Evolutionary conservation across 441 rosid species (phyloP).

Genomic region (Erysimum cheiri): DNA sequence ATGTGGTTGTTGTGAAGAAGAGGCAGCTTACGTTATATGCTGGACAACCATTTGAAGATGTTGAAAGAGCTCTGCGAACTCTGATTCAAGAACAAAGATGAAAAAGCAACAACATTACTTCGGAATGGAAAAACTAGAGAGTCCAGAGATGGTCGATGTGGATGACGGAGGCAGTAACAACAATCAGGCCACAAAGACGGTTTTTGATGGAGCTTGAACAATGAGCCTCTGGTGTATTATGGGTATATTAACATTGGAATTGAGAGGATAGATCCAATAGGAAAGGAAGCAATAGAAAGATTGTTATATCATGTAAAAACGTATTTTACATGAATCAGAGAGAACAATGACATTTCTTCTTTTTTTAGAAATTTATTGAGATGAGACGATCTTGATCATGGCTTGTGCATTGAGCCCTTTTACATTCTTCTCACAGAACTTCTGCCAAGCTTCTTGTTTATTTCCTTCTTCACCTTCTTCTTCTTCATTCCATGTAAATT

Average conservation of each 20-base stretch:
- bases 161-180: constrained; percentile 11
- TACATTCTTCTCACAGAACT: constrained; percentile 72
- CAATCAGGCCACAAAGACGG: background rate
- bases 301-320: constrained; percentile 30
- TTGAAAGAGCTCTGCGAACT: constrained; percentile 66
- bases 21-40: constrained; percentile 77
- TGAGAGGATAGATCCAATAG: background rate
- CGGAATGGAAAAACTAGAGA: constrained; percentile 17
- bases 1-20: constrained; percentile 70
- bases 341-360: background rate
- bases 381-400: constrained; percentile 60
- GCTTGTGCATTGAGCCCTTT: constrained; percentile 65
- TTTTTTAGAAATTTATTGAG: constrained; percentile 27
- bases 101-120: background rate
- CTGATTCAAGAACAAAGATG: constrained; percentile 52
- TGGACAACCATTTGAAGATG: constrained; percentile 79
- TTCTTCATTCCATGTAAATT: constrained; percentile 56
- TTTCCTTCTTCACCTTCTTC: constrained; percentile 22
- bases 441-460: constrained; percentile 67
- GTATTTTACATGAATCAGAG: constrained; percentile 37
- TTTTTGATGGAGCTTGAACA: background rate
- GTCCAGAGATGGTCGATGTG: background rate
- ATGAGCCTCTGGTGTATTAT: background rate
- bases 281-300: background rate
- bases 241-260: background rate